These are phyloP conservation scores for Fomitopsis pinicola DNA, from an alignment of 1,284 basidiomycete genomes.

Conservation along the genomic window DNA sequence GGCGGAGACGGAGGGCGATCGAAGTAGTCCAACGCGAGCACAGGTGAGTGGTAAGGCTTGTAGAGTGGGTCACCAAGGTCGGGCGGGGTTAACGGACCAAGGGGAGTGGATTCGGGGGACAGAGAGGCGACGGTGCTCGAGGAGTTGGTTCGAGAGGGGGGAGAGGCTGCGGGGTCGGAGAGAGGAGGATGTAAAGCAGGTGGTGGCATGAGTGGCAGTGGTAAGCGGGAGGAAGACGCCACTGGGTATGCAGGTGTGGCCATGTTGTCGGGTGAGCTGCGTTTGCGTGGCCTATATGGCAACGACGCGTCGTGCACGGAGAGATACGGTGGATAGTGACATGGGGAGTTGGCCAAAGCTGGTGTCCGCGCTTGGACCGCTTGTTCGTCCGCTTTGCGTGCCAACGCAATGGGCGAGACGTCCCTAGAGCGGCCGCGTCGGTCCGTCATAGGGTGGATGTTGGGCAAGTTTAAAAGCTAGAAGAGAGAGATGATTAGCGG, in stretches of 20 bases:
- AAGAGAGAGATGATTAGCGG: slow-evolving; percentile 5
- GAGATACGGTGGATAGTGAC: slow-evolving; percentile 9
- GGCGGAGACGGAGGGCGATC: slow-evolving; percentile 44
- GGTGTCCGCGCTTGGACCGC: slow-evolving; percentile 7
- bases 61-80: slow-evolving; percentile 11
- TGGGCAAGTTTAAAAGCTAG: slow-evolving; percentile 8
- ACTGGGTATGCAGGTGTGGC: slow-evolving; percentile 11
- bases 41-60: slow-evolving; percentile 1
- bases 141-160: slow-evolving; percentile 16
- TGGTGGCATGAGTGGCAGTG: slow-evolving; percentile 13
- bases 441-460: slow-evolving; percentile 18
- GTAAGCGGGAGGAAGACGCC: slow-evolving; percentile 20
- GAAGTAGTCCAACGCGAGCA: slow-evolving; percentile 26
- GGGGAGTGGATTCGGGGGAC: slow-evolving; percentile 20
- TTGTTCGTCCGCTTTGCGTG: slow-evolving; percentile 12
- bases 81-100: slow-evolving; percentile 26
- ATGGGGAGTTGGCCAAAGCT: slow-evolving; percentile 6
- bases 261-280: slow-evolving; percentile 9
- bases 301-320: slow-evolving; percentile 7
- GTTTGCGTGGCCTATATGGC: slow-evolving; percentile 3
- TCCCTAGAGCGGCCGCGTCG: slow-evolving; percentile 26
- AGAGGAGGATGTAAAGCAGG: slow-evolving; percentile 8
- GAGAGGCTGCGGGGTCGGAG: slow-evolving; percentile 19
- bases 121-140: slow-evolving; percentile 28
- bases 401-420: slow-evolving; percentile 22